Conservation (phyloP, 2,329 filamentous ascomycete genomes). For the Allantophomopsis cytisporea region DNA sequence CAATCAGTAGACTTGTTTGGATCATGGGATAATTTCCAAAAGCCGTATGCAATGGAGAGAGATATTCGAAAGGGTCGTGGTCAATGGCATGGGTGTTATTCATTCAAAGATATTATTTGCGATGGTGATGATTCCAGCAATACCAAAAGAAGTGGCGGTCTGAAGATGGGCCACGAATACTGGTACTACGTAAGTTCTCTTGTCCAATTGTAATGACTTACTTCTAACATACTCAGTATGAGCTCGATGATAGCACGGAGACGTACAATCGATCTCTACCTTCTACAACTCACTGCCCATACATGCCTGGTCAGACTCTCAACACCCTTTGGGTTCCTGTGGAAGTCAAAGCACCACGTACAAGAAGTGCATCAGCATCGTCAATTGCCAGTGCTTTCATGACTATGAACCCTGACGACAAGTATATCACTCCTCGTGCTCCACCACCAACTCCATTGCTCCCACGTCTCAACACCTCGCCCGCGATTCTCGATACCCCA, state of each 20-base stretch:
- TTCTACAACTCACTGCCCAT: slow-evolving; percentile 67
- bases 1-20: slow-evolving; percentile 69
- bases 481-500: slow-evolving; percentile 18
- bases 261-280: slow-evolving; percentile 60
- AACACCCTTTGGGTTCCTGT: slow-evolving; percentile 74
- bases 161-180: slow-evolving; percentile 88
- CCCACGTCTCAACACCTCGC: slow-evolving; percentile 28
- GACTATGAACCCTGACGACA: slow-evolving; percentile 69
- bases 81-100: slow-evolving; percentile 80
- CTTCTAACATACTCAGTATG: slow-evolving; percentile 44
- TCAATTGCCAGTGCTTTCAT: slow-evolving; percentile 47
- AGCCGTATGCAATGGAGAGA: slow-evolving; percentile 66
- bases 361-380: slow-evolving; percentile 51
- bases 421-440: slow-evolving; percentile 56
- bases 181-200: slow-evolving; percentile 74
- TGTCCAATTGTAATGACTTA: background rate
- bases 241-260: slow-evolving; percentile 67
- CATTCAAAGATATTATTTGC: slow-evolving; percentile 73
- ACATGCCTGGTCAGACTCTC: slow-evolving; percentile 76
- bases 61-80: slow-evolving; percentile 61
- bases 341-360: slow-evolving; percentile 42
- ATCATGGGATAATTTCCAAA: slow-evolving; percentile 90
- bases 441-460: slow-evolving; percentile 32
- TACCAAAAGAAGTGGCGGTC: slow-evolving; percentile 56
- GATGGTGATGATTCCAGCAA: slow-evolving; percentile 47